phyloP scores from a whole-genome alignment of 768 basidiomycete species.

The Tubosaeta brunneosetosa region DNA sequence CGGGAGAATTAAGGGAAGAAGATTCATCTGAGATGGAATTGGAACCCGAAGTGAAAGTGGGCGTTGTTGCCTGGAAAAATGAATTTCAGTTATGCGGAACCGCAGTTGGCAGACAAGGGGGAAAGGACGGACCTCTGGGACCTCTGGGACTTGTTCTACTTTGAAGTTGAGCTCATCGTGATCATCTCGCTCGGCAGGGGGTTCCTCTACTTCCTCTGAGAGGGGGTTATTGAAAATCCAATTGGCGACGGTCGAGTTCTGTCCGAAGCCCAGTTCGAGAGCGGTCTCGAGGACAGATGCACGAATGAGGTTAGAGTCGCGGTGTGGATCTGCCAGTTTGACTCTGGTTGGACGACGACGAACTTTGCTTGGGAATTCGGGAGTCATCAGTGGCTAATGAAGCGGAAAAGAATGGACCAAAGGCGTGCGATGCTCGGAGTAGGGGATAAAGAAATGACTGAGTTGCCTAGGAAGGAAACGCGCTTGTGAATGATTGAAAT shows the following conservation, averaged over 20 bases:
- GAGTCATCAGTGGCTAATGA: conserved; percentile 18
- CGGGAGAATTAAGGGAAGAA: conserved; percentile 28
- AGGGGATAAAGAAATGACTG: not conserved
- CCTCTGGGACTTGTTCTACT: conserved; percentile 13
- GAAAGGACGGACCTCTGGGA: conserved; percentile 20
- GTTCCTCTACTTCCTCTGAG: conserved; percentile 52
- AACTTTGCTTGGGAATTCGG: conserved; percentile 11
- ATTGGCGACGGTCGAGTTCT: conserved; percentile 54
- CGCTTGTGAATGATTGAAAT: conserved; percentile 14
- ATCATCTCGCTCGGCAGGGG: conserved; percentile 12
- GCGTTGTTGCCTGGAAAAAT: conserved; percentile 23
- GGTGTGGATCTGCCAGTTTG: conserved; percentile 18
- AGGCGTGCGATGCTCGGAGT: conserved; percentile 1
- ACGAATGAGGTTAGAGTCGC: conserved; percentile 57
- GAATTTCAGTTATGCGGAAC: conserved; percentile 10
- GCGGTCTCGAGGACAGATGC: conserved; percentile 75
- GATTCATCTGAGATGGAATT: conserved; percentile 43
- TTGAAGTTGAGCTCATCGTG: not conserved
- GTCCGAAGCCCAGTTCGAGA: conserved; percentile 60
- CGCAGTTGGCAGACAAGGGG: not conserved
- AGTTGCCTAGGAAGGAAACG: not conserved
- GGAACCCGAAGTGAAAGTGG: conserved; percentile 37
- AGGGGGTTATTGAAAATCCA: conserved; percentile 69
- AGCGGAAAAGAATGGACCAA: conserved; percentile 14
- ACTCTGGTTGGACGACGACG: conserved; percentile 28